Conservation (phyloP, 2,329 filamentous ascomycete genomes). For the Arthrobotrys sphaeroides region DNA sequence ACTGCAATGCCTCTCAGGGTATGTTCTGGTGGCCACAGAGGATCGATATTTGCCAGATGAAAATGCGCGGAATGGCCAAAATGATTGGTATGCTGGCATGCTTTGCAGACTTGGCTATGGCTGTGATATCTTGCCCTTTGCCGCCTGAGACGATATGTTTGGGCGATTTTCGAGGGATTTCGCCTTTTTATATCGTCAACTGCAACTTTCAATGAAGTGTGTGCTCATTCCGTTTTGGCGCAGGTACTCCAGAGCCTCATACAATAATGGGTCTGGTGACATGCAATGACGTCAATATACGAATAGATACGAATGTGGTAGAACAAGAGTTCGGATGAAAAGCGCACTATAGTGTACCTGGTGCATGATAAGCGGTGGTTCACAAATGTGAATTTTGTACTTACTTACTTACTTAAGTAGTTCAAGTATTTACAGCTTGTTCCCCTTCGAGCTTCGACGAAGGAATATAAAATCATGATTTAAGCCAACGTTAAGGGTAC, state of each 20-base stretch:
- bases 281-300: background rate
- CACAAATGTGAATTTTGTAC: background rate
- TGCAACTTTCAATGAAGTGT: background rate
- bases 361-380: too few relatives aligned
- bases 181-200: background rate
- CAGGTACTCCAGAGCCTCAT: background rate
- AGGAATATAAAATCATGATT: background rate
- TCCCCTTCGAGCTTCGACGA: background rate
- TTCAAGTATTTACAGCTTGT: too few relatives aligned
- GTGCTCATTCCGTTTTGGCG: background rate
- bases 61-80: background rate
- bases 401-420: too few relatives aligned
- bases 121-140: background rate
- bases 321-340: background rate
- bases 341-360: background rate
- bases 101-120: background rate
- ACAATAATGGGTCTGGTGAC: too few relatives aligned
- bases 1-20: background rate
- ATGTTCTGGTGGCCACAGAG: background rate
- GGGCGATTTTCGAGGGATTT: background rate
- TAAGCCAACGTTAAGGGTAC: background rate
- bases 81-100: background rate
- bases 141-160: too few relatives aligned
- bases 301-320: background rate
- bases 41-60: background rate